Conservation (phyloP, 345 rosid species). For the Eucalyptus victrix region DNA sequence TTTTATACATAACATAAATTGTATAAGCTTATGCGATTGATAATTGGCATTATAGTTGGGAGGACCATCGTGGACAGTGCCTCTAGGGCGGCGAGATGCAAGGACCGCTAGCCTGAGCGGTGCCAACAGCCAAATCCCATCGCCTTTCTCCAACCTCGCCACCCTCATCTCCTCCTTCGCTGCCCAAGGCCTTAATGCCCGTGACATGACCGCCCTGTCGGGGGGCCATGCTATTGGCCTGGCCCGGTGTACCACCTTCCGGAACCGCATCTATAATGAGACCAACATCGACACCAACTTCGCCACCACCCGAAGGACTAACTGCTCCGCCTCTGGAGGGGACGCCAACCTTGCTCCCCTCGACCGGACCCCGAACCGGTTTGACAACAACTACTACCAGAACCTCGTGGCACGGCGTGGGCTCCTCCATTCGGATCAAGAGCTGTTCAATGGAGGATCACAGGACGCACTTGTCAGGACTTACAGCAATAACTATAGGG, state of each 20-base stretch:
- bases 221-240: constrained; percentile 26
- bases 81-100: constrained; percentile 35
- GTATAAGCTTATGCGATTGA: background rate
- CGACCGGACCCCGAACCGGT: constrained; percentile 9
- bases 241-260: constrained; percentile 16
- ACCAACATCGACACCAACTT: constrained; percentile 23
- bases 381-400: constrained; percentile 16
- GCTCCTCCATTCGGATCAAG: constrained; percentile 36
- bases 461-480: constrained; percentile 16
- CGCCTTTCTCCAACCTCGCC: constrained; percentile 12
- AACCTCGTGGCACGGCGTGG: constrained; percentile 15
- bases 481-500: constrained; percentile 2
- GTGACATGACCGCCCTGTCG: constrained; percentile 37
- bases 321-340: constrained; percentile 25
- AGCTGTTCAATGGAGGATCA: constrained; percentile 20
- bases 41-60: background rate
- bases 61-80: constrained; percentile 33
- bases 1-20: background rate
- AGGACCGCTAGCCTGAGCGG: constrained; percentile 25
- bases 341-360: constrained; percentile 18
- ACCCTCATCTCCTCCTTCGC: constrained; percentile 23
- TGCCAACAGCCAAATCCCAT: constrained; percentile 33
- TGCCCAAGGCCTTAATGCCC: constrained; percentile 23
- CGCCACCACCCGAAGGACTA: constrained; percentile 4
- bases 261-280: constrained; percentile 27